A percentile compares a stretch with the other conserved stretches of the same genome.
Evolutionary conservation across 495 filamentous ascomycete species (phyloP).

Genomic region (Penicillium robsamsonii): DNA sequence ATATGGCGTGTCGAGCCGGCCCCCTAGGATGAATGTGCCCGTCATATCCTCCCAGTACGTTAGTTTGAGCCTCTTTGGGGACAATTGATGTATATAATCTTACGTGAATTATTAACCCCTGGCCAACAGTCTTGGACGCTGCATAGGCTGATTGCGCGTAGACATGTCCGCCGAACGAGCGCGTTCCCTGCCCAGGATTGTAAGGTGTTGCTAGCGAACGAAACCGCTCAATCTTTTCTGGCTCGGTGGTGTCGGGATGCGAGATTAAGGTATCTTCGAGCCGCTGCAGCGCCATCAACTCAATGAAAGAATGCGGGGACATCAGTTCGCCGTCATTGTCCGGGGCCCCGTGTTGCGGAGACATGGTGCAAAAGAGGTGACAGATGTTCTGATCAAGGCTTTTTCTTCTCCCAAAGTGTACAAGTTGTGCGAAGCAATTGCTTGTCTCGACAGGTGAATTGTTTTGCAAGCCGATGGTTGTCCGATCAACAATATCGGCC

Average conservation of each 20-base stretch:
- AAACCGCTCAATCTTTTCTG: conserved; percentile 35
- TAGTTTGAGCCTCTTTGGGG: conserved; percentile 18
- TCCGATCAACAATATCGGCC: not conserved
- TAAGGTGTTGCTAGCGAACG: conserved; percentile 34
- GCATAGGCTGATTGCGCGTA: conserved; percentile 65
- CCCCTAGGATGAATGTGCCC: conserved; percentile 63
- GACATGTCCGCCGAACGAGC: conserved; percentile 64
- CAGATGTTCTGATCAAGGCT: too few species aligned
- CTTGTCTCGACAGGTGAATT: not conserved
- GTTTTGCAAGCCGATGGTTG: conserved; percentile 3
- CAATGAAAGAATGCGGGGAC: conserved; percentile 29
- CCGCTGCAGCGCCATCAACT: conserved; percentile 37
- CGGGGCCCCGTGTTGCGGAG: conserved; percentile 8
- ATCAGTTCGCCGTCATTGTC: conserved; percentile 10
- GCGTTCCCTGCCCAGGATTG: conserved; percentile 30
- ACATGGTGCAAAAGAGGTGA: conserved; percentile 5
- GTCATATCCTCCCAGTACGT: conserved; percentile 55
- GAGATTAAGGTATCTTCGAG: conserved; percentile 19
- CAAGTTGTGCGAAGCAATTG: not conserved
- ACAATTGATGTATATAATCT: conserved; percentile 19
- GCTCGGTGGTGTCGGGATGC: conserved; percentile 9
- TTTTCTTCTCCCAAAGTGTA: not conserved
- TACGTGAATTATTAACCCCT: conserved; percentile 61
- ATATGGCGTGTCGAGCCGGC: conserved; percentile 54
- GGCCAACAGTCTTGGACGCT: conserved; percentile 52